Base-by-base conservation (phyloP, 2,329 filamentous ascomycete species). In the Peltaster fructicola region DNA sequence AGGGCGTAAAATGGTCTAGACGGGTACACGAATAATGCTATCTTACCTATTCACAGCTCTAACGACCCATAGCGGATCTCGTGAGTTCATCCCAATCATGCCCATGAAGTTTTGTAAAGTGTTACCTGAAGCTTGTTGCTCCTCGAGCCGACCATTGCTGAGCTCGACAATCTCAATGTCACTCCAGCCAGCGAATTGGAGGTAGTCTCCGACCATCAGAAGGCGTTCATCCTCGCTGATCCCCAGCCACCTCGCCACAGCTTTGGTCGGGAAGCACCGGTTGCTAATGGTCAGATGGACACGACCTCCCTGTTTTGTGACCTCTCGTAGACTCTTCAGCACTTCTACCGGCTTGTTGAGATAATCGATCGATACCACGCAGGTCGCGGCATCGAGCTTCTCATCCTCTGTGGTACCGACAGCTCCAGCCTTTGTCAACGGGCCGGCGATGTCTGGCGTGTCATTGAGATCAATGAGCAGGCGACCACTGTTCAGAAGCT, bases 191-290 rank as follows among this genome's bases (percentile, higher is more conserved):
- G 56, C 51, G 36, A 58, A 60, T 39, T 55, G 52, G 30, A 65
- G 41, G 35, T 60, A 65, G 29, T 64, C 58, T 6, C 57, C 60
- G 8, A 65, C 57, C 51, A 63, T 59, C 29, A 47, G 34, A 33
- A 64, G 36, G 23, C 57, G 48, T 34, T 59, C 52, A 23, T 50
- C 48, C 32, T 62, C 59, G 24, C 41, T 35, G 14, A 60, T 40
- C 26, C 45, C 39, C 37, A 63, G 39, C 62, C 61, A 66, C 10
- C 53, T 43, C 13, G 43, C 46, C 5, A 65, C 52, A 2, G 54
- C 61, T 34, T 67, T 66, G 1, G 57, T 61, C 1, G 60, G 58
- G 33, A 65, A 65, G 36, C 58, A 65, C 3, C 61, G 52, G 38
- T 65, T 61, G 14, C 53, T 58, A 19, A 65, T 53, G 0, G 53